Evolutionary conservation across 148 eudicot species (phyloP), one percentile per base, ranked within the genome.

Genomic region (Selenicereus undatus): DNA sequence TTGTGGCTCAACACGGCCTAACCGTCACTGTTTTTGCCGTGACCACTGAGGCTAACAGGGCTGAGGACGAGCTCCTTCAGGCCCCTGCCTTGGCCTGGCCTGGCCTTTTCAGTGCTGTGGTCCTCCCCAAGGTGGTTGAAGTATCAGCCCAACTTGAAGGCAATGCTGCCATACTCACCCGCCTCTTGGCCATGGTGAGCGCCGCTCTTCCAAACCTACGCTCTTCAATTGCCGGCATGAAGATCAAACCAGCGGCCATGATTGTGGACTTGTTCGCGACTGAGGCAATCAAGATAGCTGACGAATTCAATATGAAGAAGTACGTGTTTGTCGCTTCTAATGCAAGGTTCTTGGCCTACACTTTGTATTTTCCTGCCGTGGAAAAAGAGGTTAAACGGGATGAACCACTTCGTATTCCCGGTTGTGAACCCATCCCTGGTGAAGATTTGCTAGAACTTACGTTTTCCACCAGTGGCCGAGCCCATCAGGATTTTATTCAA

Each of bases 201-300:
- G 78, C 36, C 6, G 73, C 86, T 39, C 80, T 90, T 74, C 86
- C 81, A 0, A 64, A 39, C 6, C 76, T 92, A 45, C 85, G 76
- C 0, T 75, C 89, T 8, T 17, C 74, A n/a, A 83, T 92, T 39
- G 5, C 42, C 13, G 74, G 29, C 4, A 58, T 88, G 83, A 18
- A 20, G 29, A 50, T 48, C 78, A 82, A 73, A 16, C 91, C 88
- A 13, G 66, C 48, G 18, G 93, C 93, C 32, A 48, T 92, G 18
- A 69, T 92, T 6, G 74, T 88, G 13, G 96, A 92, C 54, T 27
- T 82, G 1, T 92, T 89, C 56, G 56, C 82, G 35, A 86, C 87
- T 0, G 84, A 87, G 36, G 90, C 91, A 2, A 39, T 90, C 36
- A 83, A 82, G 0, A 56, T 86, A 18, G 88, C 85, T 10, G 65